Base-by-base conservation (phyloP, 2,329 filamentous ascomycete genomes). In the Madurella mycetomatis region DNA sequence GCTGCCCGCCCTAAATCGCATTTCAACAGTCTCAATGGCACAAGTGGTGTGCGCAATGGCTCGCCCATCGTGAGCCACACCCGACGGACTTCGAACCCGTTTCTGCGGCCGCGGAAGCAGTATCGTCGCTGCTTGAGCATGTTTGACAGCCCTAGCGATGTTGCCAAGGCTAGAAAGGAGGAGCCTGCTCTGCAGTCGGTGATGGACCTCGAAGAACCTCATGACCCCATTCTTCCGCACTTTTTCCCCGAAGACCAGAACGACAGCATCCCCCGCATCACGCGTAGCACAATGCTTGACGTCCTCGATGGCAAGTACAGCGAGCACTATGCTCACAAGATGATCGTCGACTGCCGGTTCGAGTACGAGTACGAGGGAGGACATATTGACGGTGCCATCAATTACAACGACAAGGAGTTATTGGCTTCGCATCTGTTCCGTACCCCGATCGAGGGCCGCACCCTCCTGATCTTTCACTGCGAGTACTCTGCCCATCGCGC, bases 321-420 rank as follows among this genome's bases (percentile, higher is more conserved):
- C 65, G 79, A 85, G 25, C 71, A 82, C 19, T 97, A 88, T 69
- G 85, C 91, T 56, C 83, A 92, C 68, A 86, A 90, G 69, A 82
- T 95, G 71, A 80, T 99, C 66, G 87, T 99, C 65, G 94, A 99
- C 72, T 99, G 94, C 71, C 88, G 94, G 17, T 99, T 99, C 69
- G 94, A 99, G 77, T 99, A 99, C 71, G 94, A 99, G 73, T 99
- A 95, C 69, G 87, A 96, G 15, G 94, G 94, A 53, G 94, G 94
- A 34, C 94, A 99, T 70, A 96, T 99, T 67, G 83, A 91, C 62
- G 88, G 88, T 16, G 94, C 94, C 42, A 79, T 96, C 73, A 99
- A 99, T 76, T 94, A 91, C 77, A 97, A 96, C 73, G 90, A 96
- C 75, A 96, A 96, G 73, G 92, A 99, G 66, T 75, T 88, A 57